Conservation (phyloP, 805 yeast genomes). For the Blastobotrys muscicola region DNA sequence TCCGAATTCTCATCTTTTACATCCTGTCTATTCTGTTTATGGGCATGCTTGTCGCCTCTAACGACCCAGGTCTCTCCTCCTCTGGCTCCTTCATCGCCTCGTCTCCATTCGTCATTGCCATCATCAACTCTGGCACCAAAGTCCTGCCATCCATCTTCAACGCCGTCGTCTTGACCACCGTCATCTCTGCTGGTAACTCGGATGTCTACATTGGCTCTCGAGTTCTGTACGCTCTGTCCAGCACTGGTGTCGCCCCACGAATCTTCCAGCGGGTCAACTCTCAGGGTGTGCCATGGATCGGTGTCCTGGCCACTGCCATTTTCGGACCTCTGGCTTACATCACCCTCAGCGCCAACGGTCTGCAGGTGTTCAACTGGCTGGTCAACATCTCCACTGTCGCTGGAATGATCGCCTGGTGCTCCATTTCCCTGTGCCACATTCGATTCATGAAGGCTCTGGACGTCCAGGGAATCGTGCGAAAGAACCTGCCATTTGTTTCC, state of each 20-base stretch:
- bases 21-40: conserved; percentile 68
- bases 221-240: conserved; percentile 59
- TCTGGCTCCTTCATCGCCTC: conserved; percentile 46
- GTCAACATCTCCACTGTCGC: conserved; percentile 71
- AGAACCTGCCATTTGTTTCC: conserved; percentile 67
- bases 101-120: conserved; percentile 77
- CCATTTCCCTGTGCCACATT: conserved; percentile 59
- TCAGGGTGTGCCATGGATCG: conserved; percentile 60
- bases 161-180: conserved; percentile 62
- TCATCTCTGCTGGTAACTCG: conserved; percentile 79
- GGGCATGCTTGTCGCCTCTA: conserved; percentile 64
- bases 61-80: conserved; percentile 49
- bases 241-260: conserved; percentile 64
- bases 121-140: conserved; percentile 50
- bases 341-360: conserved; percentile 38
- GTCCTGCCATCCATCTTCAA: conserved; percentile 72
- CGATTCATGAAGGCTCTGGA: conserved; percentile 58
- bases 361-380: conserved; percentile 34
- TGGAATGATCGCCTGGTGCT: conserved; percentile 67
- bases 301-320: conserved; percentile 39
- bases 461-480: conserved; percentile 54
- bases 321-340: conserved; percentile 64
- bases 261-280: conserved; percentile 52
- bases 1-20: conserved; percentile 57
- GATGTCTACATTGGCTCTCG: conserved; percentile 65